Evolutionary conservation across 257 asterid genomes (phyloP), one percentile per base, ranked within the genome.

Genomic region (Cordia subcordata): DNA sequence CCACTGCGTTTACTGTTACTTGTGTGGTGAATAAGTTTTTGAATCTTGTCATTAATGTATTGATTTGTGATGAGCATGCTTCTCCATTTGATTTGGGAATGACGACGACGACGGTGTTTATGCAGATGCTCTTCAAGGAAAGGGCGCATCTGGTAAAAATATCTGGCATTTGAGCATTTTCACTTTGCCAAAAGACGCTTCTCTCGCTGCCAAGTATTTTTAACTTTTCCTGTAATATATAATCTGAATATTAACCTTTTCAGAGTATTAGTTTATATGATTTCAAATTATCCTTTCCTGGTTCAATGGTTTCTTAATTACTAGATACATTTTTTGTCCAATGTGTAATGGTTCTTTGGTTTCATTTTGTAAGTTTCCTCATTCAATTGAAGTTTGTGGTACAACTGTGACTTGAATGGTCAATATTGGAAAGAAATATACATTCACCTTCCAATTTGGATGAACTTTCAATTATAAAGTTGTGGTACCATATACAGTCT

Each of bases 21-120:
- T 96, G 99, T 38, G 99, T 93, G 59, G 97, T 93, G 68, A 93
- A 93, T 76, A 93, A 89, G 79, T 89, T 93, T 65, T 65, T 93
- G 82, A 89, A 97, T 8, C 96, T 93, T 49, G 89, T 91, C 0
- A 93, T 93, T 60, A 93, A 93, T 71, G 95, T 93, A 73, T 32
- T 79, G 83, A 88, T 93, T 61, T 93, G 99, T 97, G 99, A 93
- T 79, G 89, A 89, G 77, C 99, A 89, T 76, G 91, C 99, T 37
- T 82, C 84, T 61, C 96, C 95, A n/a, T 68, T 86, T 38, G 99
- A 96, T 56, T 69, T 93, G 80, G 59, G 83, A 51, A 20, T 32
- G 74, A 49, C 55, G 79, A 58, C 32, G 74, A 44, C 50, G 81
- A 57, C 32, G 60, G 38, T 46, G 38, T 14, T 21, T 57, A 27